Percentiles rank a stretch among this genome's conserved stretches.
phyloP scores from a whole-genome alignment of 345 rosid genomes.

The Salix viminalis region DNA sequence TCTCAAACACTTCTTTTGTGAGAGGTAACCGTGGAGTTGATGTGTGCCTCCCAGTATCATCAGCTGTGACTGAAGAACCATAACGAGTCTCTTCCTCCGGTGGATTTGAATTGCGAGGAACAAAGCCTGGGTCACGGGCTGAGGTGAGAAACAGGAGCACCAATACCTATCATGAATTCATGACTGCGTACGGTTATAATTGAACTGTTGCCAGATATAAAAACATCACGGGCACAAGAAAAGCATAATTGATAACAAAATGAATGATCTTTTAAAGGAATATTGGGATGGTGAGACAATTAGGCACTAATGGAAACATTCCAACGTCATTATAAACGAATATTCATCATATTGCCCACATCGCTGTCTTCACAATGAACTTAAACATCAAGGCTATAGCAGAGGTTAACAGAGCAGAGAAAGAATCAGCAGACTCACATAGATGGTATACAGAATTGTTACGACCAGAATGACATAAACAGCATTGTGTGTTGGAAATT shows the following conservation, averaged over 20 bases:
- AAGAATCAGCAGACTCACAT: constrained; percentile 33
- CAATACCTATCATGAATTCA: constrained; percentile 34
- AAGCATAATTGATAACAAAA: background rate
- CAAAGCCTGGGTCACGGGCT: constrained; percentile 45
- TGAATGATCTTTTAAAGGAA: background rate
- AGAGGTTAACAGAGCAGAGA: background rate
- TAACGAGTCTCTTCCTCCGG: constrained; percentile 40
- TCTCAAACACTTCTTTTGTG: constrained; percentile 33
- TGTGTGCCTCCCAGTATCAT: constrained; percentile 33
- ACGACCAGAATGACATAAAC: constrained; percentile 37
- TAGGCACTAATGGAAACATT: background rate
- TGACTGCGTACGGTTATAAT: constrained; percentile 8
- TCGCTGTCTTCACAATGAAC: background rate
- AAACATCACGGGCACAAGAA: background rate
- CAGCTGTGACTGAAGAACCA: constrained; percentile 30
- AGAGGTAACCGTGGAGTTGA: constrained; percentile 34
- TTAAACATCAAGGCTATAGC: background rate
- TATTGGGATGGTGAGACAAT: background rate
- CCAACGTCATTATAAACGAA: background rate
- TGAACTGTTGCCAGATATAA: background rate
- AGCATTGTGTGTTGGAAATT: constrained; percentile 24
- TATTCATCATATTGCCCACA: background rate
- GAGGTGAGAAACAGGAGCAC: constrained; percentile 47
- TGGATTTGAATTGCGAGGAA: constrained; percentile 49
- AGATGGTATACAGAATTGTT: constrained; percentile 41